These are phyloP conservation scores for Magnolia sinica DNA, from an alignment of 164 flowering plant genomes.

Conservation along the genomic window DNA sequence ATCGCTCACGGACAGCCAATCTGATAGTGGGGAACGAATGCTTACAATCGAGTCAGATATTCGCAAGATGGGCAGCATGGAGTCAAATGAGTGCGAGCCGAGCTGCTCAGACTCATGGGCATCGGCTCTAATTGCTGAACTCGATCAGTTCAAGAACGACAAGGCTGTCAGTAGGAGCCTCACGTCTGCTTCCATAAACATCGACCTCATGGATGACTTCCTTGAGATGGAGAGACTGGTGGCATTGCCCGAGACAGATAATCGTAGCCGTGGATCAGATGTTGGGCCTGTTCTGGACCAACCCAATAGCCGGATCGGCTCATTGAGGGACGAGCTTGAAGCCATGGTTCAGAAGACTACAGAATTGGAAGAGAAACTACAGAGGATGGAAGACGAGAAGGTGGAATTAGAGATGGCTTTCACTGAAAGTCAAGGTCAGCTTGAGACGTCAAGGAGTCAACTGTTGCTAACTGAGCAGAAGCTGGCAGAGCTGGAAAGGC, in stretches of 20 bases:
- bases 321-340: slow-evolving; percentile 42
- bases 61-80: slow-evolving; percentile 29
- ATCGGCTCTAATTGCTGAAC: slow-evolving; percentile 60
- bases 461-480: slow-evolving; percentile 44
- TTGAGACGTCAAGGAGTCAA: slow-evolving; percentile 32
- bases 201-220: slow-evolving; percentile 91
- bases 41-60: slow-evolving; percentile 34
- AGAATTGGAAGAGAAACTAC: slow-evolving; percentile 47
- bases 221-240: slow-evolving; percentile 93
- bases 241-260: slow-evolving; percentile 48
- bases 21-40: slow-evolving; percentile 64
- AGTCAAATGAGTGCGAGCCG: slow-evolving; percentile 33
- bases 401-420: slow-evolving; percentile 42
- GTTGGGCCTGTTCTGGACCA: slow-evolving; percentile 24
- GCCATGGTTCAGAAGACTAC: slow-evolving; percentile 29
- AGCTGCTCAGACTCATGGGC: slow-evolving; percentile 64
- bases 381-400: slow-evolving; percentile 43
- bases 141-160: slow-evolving; percentile 59
- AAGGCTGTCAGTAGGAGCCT: slow-evolving; percentile 32
- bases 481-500: slow-evolving; percentile 46
- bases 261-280: slow-evolving; percentile 16
- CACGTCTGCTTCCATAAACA: slow-evolving; percentile 32
- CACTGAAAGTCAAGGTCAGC: slow-evolving; percentile 30
- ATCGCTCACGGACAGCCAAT: slow-evolving; percentile 73
- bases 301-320: slow-evolving; percentile 17